These are phyloP conservation scores for Wickerhamiella alocasiicola DNA, from an alignment of 805 yeast species.

Conservation along the genomic window DNA sequence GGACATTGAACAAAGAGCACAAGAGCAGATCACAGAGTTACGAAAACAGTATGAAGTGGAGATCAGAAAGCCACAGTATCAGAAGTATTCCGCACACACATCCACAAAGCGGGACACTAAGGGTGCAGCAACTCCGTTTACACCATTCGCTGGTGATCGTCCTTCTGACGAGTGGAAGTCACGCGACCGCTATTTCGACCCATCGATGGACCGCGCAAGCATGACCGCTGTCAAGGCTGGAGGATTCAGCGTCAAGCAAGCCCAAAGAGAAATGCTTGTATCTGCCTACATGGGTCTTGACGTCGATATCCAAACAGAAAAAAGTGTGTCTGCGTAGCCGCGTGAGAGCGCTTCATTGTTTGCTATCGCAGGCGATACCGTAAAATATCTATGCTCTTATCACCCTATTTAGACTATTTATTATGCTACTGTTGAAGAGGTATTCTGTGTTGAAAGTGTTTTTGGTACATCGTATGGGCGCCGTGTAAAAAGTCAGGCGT, in stretches of 20 bases:
- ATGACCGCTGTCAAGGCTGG: constrained; percentile 62
- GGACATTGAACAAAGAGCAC: constrained; percentile 39
- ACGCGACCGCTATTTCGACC: constrained; percentile 44
- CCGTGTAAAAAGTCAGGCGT: too few relatives aligned
- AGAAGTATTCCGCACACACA: constrained; percentile 22
- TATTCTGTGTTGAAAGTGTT: neutral
- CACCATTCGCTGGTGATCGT: constrained; percentile 90
- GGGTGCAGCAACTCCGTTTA: constrained; percentile 47
- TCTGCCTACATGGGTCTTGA: constrained; percentile 87
- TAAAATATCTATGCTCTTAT: too few relatives aligned
- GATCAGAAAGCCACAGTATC: constrained; percentile 26
- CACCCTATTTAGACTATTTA: too few relatives aligned
- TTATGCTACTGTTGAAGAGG: constrained; percentile 6
- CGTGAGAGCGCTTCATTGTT: too few relatives aligned
- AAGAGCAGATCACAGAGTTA: constrained; percentile 54
- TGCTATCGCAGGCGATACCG: too few relatives aligned
- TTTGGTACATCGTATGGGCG: too few relatives aligned
- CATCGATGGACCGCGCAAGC: constrained; percentile 42
- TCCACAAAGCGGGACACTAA: constrained; percentile 14
- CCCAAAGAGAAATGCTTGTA: constrained; percentile 63
- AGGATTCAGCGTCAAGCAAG: constrained; percentile 64
- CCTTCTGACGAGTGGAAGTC: constrained; percentile 42
- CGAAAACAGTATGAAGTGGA: constrained; percentile 43
- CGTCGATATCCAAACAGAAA: constrained; percentile 59
- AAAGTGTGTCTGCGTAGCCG: constrained; percentile 20